A percentile compares a stretch with the other conserved stretches of the same genome.
phyloP scores from a whole-genome alignment of 192 early-diverging fungal species.

The Rhizoclosmatium sp. region DNA sequence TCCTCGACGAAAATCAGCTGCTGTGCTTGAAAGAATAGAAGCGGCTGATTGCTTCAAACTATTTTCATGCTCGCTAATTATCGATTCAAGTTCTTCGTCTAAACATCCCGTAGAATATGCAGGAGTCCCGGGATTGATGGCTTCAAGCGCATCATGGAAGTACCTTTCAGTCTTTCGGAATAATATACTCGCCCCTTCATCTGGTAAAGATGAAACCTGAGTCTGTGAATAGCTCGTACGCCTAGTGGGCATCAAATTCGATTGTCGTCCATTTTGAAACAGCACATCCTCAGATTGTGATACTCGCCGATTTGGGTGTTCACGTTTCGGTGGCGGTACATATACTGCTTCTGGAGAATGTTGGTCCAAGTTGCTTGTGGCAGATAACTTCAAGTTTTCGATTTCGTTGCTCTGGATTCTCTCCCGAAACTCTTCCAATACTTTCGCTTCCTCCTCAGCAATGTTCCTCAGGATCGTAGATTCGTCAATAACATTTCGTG shows the following conservation, averaged over 20 bases:
- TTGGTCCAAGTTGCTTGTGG: not conserved
- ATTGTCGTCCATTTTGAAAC: too few relatives aligned
- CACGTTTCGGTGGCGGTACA: too few relatives aligned
- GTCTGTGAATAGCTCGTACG: too few relatives aligned
- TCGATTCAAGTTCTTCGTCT: conserved; percentile 3
- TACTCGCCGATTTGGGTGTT: too few relatives aligned
- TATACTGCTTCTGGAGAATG: not conserved
- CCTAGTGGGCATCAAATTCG: too few relatives aligned
- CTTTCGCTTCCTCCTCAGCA: conserved; percentile 6
- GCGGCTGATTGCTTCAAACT: not conserved
- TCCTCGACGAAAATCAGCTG: not conserved
- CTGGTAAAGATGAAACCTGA: not conserved
- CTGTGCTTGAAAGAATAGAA: too few relatives aligned
- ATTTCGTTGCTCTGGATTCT: not conserved
- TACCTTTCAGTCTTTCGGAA: conserved; percentile 18
- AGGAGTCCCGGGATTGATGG: not conserved
- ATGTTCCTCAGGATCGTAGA: not conserved
- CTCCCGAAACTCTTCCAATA: conserved; percentile 10
- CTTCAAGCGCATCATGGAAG: conserved; percentile 20
- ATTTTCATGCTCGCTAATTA: conserved; percentile 21
- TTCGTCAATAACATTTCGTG: not conserved
- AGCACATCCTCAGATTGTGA: too few relatives aligned
- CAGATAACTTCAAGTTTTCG: too few relatives aligned
- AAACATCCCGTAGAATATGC: not conserved
- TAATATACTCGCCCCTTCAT: conserved; percentile 16